A percentile compares a stretch with the other conserved stretches of the same genome.
Evolutionary conservation across 1,139 yeast genomes (phyloP).

Genomic region (Geotrichum histeridarum): DNA sequence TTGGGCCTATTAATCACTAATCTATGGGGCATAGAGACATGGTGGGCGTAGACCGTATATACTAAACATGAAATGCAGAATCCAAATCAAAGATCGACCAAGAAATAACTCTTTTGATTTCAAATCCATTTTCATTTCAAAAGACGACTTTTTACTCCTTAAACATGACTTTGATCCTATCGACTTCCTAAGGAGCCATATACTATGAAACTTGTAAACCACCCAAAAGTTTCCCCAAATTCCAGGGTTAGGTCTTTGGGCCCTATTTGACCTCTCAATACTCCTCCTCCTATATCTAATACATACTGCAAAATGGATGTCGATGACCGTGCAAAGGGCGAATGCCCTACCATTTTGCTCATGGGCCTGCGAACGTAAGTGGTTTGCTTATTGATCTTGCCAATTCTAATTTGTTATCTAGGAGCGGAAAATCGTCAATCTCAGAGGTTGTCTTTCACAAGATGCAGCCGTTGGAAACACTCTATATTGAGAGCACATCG

Average conservation of each 20-base stretch:
- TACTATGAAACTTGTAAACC: no score
- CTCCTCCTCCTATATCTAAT: neutral
- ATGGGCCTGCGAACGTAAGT: slow-evolving; percentile 15
- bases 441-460: slow-evolving; percentile 93
- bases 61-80: no score
- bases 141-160: no score
- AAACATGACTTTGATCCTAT: no score
- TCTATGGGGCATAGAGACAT: no score
- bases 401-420: neutral
- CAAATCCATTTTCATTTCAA: no score
- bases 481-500: slow-evolving; percentile 84
- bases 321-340: slow-evolving; percentile 7
- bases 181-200: no score
- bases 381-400: neutral
- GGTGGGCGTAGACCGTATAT: no score
- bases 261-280: neutral
- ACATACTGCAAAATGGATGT: slow-evolving; percentile 1
- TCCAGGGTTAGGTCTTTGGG: neutral
- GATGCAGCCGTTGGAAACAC: slow-evolving; percentile 92
- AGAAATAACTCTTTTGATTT: no score
- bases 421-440: slow-evolving; percentile 77
- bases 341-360: slow-evolving; percentile 9
- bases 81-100: no score
- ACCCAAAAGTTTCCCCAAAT: neutral
- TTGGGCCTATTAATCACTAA: no score